Base-by-base conservation (phyloP, 2,329 filamentous ascomycete genomes). In the Neoscytalidium dimidiatum region DNA sequence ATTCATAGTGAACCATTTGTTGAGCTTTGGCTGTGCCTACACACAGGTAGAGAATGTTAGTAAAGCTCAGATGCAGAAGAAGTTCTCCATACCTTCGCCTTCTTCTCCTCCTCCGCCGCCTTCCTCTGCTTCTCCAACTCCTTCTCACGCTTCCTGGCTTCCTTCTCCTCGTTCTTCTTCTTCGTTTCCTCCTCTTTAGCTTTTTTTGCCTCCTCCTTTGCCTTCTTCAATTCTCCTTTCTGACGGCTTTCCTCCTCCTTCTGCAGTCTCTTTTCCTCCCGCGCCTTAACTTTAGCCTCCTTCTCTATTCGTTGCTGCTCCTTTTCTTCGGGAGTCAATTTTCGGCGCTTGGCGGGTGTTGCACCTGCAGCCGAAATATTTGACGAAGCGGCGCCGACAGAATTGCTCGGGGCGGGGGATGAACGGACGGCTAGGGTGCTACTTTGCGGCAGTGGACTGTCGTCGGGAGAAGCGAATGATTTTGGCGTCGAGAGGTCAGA, bases 71-170 rank as follows among this genome's bases (percentile, higher is more conserved):
- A 13, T 43, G 69, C 46, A 69, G 71, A 66, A 71, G 21, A n/a
- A n/a, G n/a, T n/a, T n/a, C n/a, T 38, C 71, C 78, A 70, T 73
- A 81, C 79, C 65, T 76, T 77, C 62, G 77, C 74, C 66, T 79
- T 79, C 68, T 75, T 74, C 53, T 70, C 69, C 66, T 75, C 75
- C 62, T 77, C 73, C 19, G 38, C 51, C 3, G 33, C 51, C 33
- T 56, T 56, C 21, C 23, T 56, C 33, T 56, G 52, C 35, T 56
- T 56, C 52, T 81, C 82, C 62, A 75, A 74, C 44, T 79, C 82
- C 68, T 84, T 81, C 63, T 83, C 78, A n/a, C 80, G 80, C 58
- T 77, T 77, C 11, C 78, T 75, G 14, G 75, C 78, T 51, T 80
- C 77, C 62, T 78, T 80, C 56, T 79, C 78, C 35, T 78, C 74